Conservation (phyloP, 768 basidiomycete species). For the Pulveroboletus sp. region DNA sequence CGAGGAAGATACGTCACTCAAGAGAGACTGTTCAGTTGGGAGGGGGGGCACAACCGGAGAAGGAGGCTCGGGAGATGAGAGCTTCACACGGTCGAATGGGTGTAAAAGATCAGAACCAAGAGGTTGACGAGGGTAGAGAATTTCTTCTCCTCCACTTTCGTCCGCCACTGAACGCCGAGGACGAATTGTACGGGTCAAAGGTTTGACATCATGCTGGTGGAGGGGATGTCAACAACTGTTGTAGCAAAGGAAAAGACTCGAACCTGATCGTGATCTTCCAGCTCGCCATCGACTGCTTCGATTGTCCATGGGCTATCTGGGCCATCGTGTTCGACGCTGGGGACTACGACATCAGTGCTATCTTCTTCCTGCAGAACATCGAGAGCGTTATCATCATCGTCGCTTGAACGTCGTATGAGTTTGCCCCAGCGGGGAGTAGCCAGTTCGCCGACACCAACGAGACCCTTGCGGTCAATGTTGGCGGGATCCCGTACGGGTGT, state of each 20-base stretch:
- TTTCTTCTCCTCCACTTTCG: conserved; percentile 89
- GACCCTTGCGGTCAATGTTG: conserved; percentile 76
- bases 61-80: conserved; percentile 27
- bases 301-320: conserved; percentile 89
- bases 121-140: conserved; percentile 76
- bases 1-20: conserved; percentile 33
- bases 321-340: conserved; percentile 45
- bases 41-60: conserved; percentile 29
- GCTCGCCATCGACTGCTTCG: conserved; percentile 79
- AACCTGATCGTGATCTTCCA: conserved; percentile 70
- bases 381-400: conserved; percentile 41
- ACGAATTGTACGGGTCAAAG: conserved; percentile 50
- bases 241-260: conserved; percentile 12
- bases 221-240: background rate
- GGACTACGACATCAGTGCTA: conserved; percentile 24
- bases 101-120: conserved; percentile 28
- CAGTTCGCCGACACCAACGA: conserved; percentile 94
- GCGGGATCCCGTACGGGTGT: conserved; percentile 76
- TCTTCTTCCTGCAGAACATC: conserved; percentile 31
- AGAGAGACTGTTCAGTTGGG: conserved; percentile 30
- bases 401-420: conserved; percentile 40
- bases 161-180: conserved; percentile 66
- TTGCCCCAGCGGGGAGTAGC: conserved; percentile 93
- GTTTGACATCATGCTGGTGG: conserved; percentile 43
- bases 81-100: conserved; percentile 32